phyloP scores from a whole-genome alignment of 164 flowering plant species.

The Tetracentron sinense region DNA sequence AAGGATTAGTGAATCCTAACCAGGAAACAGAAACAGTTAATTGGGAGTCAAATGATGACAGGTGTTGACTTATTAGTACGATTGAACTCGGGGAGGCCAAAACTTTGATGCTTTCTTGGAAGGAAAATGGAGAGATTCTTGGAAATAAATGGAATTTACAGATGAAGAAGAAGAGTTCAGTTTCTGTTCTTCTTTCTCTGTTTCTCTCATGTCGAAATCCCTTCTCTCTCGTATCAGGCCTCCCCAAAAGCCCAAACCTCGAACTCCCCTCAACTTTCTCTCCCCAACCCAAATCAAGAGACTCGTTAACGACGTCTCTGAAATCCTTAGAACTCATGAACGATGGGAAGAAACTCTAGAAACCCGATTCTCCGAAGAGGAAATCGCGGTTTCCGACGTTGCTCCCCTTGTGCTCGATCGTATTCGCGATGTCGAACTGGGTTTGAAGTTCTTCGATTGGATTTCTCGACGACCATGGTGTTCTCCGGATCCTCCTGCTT shows the following conservation, averaged over 20 bases:
- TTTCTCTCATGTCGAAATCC: conserved; percentile 47
- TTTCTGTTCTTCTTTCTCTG: neutral
- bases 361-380: conserved; percentile 32
- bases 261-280: conserved; percentile 12
- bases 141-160: too few species aligned
- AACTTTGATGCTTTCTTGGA: too few species aligned
- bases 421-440: conserved; percentile 40
- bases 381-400: conserved; percentile 37
- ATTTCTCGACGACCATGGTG: conserved; percentile 20
- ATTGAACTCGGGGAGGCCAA: too few species aligned
- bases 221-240: conserved; percentile 59
- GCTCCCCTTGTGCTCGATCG: conserved; percentile 58
- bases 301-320: conserved; percentile 32
- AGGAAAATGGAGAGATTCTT: too few species aligned
- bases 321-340: conserved; percentile 39
- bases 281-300: conserved; percentile 25
- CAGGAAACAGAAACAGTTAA: too few species aligned
- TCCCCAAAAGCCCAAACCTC: conserved; percentile 26
- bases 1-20: too few species aligned
- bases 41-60: too few species aligned
- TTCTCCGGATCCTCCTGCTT: conserved; percentile 43
- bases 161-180: too few species aligned
- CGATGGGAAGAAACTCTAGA: conserved; percentile 41
- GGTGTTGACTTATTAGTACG: too few species aligned
- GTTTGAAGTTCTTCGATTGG: conserved; percentile 59